These are phyloP conservation scores for Trypanosoma avium DNA, from an alignment of 208 protist species.

Conservation along the genomic window DNA sequence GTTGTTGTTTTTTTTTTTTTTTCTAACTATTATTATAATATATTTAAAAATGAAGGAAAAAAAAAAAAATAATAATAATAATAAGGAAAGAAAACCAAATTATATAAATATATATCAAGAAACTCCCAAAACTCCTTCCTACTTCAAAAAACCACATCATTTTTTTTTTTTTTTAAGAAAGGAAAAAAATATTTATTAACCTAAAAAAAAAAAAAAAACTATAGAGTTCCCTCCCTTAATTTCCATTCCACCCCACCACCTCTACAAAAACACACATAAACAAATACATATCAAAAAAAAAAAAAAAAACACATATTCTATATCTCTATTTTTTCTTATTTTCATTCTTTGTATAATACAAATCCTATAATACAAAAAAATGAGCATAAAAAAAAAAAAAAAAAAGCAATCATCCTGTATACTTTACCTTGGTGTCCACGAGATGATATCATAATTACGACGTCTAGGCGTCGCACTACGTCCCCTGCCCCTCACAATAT, in stretches of 20 bases:
- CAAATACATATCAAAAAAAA: slow-evolving; percentile 8
- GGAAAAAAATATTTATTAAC: too few relatives aligned
- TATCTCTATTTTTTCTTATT: not conserved
- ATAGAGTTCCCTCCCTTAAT: too few relatives aligned
- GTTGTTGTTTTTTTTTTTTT: slow-evolving; percentile 12
- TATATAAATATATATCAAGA: too few relatives aligned
- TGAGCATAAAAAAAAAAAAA: not conserved
- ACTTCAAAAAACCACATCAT: too few relatives aligned
- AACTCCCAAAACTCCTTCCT: too few relatives aligned
- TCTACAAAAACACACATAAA: too few relatives aligned
- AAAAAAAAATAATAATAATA: slow-evolving; percentile 18
- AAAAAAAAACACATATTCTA: not conserved
- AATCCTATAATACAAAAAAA: not conserved
- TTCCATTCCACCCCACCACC: too few relatives aligned
- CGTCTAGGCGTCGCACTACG: slow-evolving; percentile 26
- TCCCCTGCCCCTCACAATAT: slow-evolving; percentile 39
- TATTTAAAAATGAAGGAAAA: slow-evolving; percentile 21
- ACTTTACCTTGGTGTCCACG: slow-evolving; percentile 29
- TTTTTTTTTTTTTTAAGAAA: too few relatives aligned
- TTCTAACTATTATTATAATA: not conserved
- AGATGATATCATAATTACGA: slow-evolving; percentile 72
- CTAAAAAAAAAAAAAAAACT: too few relatives aligned
- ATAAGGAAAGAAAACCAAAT: too few relatives aligned
- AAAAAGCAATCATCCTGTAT: not conserved
- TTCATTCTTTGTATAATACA: too few relatives aligned